A percentile compares a stretch with the other conserved stretches of the same genome.
Conservation (phyloP, 2,329 filamentous ascomycete genomes). For the Elsinoe fawcettii region DNA sequence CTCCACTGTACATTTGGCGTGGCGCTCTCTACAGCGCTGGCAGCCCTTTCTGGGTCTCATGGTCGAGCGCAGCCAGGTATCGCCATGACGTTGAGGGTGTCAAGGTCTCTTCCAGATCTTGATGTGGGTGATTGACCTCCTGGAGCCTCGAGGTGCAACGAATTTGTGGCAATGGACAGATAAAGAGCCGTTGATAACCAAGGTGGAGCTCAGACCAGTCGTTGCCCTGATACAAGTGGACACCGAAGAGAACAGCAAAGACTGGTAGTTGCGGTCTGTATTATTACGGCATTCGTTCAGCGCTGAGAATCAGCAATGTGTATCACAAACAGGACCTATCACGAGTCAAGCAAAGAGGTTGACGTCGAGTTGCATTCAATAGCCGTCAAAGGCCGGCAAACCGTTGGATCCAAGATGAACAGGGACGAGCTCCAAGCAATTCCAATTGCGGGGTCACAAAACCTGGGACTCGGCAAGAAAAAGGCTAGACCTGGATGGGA, state of each 20-base stretch:
- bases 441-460: too few species aligned
- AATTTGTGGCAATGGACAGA: background rate
- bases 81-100: background rate
- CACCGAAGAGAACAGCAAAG: too few species aligned
- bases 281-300: too few species aligned
- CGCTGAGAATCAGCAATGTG: background rate
- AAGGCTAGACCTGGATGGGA: too few species aligned
- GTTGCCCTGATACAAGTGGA: too few species aligned
- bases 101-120: background rate
- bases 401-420: background rate
- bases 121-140: background rate
- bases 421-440: too few species aligned
- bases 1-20: slow-evolving; percentile 22
- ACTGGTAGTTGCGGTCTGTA: too few species aligned
- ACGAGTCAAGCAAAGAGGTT: background rate
- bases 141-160: background rate
- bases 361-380: background rate
- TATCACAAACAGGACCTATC: background rate
- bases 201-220: too few species aligned
- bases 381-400: background rate
- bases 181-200: too few species aligned
- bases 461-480: too few species aligned
- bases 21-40: slow-evolving; percentile 21
- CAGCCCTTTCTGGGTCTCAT: slow-evolving; percentile 24
- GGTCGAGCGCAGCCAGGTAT: background rate